Conservation (phyloP, 805 yeast species). For the Myxozyma melibiosi region DNA sequence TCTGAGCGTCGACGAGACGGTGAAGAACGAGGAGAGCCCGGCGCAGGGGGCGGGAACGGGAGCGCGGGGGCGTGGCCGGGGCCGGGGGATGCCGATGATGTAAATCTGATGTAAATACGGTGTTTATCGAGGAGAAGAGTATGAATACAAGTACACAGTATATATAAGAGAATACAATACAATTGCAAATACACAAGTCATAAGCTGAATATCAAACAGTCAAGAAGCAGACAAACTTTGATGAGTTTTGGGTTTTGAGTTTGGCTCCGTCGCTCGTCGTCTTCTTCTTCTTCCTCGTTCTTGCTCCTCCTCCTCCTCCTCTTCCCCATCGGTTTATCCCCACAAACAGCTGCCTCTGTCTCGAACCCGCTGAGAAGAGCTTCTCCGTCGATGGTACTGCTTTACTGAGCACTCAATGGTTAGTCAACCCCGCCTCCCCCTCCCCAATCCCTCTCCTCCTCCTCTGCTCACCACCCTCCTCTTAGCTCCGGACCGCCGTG, state of each 20-base stretch:
- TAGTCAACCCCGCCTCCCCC: background rate
- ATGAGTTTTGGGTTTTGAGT: no score
- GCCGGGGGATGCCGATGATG: conserved; percentile 22
- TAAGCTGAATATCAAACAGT: no score
- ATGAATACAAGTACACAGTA: background rate
- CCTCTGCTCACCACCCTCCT: background rate
- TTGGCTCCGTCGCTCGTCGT: no score
- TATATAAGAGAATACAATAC: background rate
- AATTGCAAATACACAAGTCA: no score
- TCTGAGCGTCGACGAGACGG: conserved; percentile 93
- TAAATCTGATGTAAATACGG: background rate
- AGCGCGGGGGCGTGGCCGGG: conserved; percentile 34
- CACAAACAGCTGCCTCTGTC: no score
- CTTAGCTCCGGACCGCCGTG: conserved; percentile 31
- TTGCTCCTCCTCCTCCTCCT: no score
- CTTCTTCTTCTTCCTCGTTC: no score
- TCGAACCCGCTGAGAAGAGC: no score
- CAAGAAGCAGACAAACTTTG: no score
- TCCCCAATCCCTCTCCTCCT: background rate
- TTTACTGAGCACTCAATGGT: no score
- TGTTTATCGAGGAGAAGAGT: background rate
- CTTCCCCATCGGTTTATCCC: no score
- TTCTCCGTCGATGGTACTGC: no score
- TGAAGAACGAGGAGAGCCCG: conserved; percentile 46
- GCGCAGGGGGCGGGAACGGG: conserved; percentile 40